A percentile compares a stretch with the other conserved stretches of the same genome.
Conservation (phyloP, 2,329 filamentous ascomycete genomes). For the Alternaria longipes region DNA sequence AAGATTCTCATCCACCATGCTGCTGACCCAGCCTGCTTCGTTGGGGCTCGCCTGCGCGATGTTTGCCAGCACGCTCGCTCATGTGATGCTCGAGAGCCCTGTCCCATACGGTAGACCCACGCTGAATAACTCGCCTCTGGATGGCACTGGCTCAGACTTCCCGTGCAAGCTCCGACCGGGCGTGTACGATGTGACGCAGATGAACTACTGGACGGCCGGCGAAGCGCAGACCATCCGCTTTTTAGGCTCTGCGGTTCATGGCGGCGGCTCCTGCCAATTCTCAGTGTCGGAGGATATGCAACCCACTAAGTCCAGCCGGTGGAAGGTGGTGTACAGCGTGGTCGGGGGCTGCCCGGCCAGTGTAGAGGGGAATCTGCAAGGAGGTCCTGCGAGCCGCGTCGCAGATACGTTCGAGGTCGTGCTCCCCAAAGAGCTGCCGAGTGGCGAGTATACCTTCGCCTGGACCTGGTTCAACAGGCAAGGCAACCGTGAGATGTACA, state of each 20-base stretch:
- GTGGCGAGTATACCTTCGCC: conserved; percentile 80
- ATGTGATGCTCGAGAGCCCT: conserved; percentile 64
- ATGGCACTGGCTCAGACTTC: conserved; percentile 64
- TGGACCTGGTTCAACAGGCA: conserved; percentile 97
- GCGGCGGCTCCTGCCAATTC: conserved; percentile 71
- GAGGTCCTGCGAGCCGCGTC: neutral
- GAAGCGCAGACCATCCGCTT: conserved; percentile 57
- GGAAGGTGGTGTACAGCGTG: conserved; percentile 90
- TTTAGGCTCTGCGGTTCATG: conserved; percentile 62
- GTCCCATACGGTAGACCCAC: conserved; percentile 64
- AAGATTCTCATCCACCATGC: no score
- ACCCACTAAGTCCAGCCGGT: conserved; percentile 66
- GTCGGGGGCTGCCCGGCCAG: conserved; percentile 83
- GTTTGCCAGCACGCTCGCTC: conserved; percentile 68
- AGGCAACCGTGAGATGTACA: conserved; percentile 86
- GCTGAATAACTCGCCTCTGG: conserved; percentile 72
- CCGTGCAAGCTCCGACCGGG: conserved; percentile 77
- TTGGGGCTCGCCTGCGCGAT: no score
- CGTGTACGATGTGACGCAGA: conserved; percentile 64
- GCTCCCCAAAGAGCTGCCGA: conserved; percentile 75
- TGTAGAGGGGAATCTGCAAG: conserved; percentile 39
- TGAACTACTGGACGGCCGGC: conserved; percentile 62
- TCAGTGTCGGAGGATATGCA: conserved; percentile 83
- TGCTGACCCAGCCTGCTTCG: no score
- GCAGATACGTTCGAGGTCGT: conserved; percentile 58